Percentiles rank a stretch among this genome's conserved stretches.
phyloP scores from a whole-genome alignment of 1,284 basidiomycete species.

The Cronartium ribicola region DNA sequence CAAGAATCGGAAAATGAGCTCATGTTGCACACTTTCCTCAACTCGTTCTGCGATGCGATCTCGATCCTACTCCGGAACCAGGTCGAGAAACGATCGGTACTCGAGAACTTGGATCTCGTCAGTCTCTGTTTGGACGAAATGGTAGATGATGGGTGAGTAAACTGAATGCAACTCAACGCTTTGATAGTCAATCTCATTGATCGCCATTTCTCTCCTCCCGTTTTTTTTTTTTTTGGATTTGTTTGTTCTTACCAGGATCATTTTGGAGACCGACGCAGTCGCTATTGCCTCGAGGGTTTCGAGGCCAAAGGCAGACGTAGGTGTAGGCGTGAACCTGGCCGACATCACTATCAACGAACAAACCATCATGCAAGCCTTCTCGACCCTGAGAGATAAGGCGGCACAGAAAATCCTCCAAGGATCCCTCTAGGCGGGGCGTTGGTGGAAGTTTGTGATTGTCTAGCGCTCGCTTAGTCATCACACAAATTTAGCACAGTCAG shows the following conservation, averaged over 20 bases:
- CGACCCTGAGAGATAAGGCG: slow-evolving; percentile 47
- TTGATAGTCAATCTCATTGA: not conserved
- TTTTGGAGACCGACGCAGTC: slow-evolving; percentile 91
- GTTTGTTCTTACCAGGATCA: slow-evolving; percentile 62
- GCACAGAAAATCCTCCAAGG: slow-evolving; percentile 50
- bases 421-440: slow-evolving; percentile 8
- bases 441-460: not conserved
- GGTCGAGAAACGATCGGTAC: slow-evolving; percentile 87
- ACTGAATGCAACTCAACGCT: not conserved
- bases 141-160: slow-evolving; percentile 81
- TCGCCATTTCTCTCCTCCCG: slow-evolving; percentile 13
- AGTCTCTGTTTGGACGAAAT: slow-evolving; percentile 93
- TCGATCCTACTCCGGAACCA: slow-evolving; percentile 80
- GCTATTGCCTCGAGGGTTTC: slow-evolving; percentile 94
- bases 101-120: slow-evolving; percentile 92
- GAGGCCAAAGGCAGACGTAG: slow-evolving; percentile 79
- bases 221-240: not conserved
- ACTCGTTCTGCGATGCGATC: slow-evolving; percentile 79
- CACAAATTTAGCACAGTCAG: no score
- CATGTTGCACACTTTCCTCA: slow-evolving; percentile 81
- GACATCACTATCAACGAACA: slow-evolving; percentile 96
- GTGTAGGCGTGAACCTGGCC: slow-evolving; percentile 54
- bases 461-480: no score
- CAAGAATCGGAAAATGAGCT: slow-evolving; percentile 87
- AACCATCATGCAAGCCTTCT: slow-evolving; percentile 52